Conservation (phyloP, 768 basidiomycete species). For the Boletus eberwhitei region DNA sequence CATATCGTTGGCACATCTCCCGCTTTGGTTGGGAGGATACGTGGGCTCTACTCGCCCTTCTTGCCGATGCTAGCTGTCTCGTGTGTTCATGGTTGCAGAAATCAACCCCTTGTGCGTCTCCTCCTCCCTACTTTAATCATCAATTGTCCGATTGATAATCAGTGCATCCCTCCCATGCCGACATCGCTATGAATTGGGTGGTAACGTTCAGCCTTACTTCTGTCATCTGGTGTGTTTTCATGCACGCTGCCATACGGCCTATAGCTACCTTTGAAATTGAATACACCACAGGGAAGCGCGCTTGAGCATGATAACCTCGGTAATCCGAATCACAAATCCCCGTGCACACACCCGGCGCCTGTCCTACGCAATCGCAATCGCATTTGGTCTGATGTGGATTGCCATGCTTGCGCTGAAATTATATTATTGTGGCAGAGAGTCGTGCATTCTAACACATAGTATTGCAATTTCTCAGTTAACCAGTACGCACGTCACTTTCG, state of each 20-base stretch:
- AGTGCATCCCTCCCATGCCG: background rate
- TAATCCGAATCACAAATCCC: conserved; percentile 9
- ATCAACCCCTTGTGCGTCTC: conserved; percentile 2
- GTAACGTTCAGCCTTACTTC: background rate
- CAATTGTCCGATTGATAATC: background rate
- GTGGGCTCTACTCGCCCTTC: conserved; percentile 17
- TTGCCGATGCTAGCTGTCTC: conserved; percentile 10
- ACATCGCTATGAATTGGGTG: conserved; percentile 3
- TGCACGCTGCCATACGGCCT: background rate
- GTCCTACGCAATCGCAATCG: background rate
- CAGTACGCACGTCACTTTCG: conserved; percentile 4
- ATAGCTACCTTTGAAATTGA: background rate
- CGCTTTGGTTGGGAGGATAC: conserved; percentile 17
- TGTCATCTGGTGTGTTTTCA: conserved; percentile 9
- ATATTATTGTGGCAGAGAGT: background rate
- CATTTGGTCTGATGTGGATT: conserved; percentile 18
- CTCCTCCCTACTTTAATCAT: background rate
- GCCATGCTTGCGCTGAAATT: background rate
- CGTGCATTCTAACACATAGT: background rate
- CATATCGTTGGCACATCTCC: conserved; percentile 13
- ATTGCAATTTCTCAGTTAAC: conserved; percentile 12
- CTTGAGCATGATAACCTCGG: conserved; percentile 15
- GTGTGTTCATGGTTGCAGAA: conserved; percentile 2
- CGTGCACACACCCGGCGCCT: background rate
- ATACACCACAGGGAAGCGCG: conserved; percentile 8